Evolutionary conservation across 805 yeast species (phyloP), one percentile per base, ranked within the genome.

Genomic region (Metschnikowia orientalis): DNA sequence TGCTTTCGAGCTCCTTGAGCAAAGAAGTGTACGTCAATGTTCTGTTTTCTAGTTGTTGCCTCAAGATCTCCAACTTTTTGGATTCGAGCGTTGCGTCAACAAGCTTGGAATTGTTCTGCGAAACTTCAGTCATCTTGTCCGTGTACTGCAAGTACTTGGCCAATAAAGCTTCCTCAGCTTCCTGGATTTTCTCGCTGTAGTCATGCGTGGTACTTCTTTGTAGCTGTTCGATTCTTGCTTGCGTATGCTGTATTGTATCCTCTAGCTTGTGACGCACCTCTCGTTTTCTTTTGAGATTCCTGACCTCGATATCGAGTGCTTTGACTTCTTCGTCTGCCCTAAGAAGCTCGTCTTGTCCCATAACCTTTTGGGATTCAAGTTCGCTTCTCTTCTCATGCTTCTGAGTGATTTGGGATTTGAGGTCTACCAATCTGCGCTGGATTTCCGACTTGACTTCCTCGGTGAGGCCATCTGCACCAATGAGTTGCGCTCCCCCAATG

Each of bases 141-240:
- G 57, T 23, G 35, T 32, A 24, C 28, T 38, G 28, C 6, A 26
- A n/a, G 33, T 53, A 51, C 26, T 45, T 44, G 8, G 45, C 48
- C 13, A 42, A 35, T 7, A 65, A 48, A 30, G 51, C 47, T 1
- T 29, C 25, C 26, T 65, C 61, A 8, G 63, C 49, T 7, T 53
- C 56, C 10, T 48, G 48, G 4, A 66, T 64, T 33, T 65, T 68
- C 3, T 56, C 57, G 3, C 67, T 53, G 31, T 66, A 63, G 43
- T 75, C 79, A 32, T 2, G 72, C 51, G 30, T 69, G 5, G 40
- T 39, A 11, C 38, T 38, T 16, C 25, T 28, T 5, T 31, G 30
- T 7, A 45, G 45, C 19, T 23, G 33, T n/a, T 35, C 28, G 8
- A 45, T 45, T 11, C 35, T 38, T n/a, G 26, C 26, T 8, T 37